Base-by-base conservation (phyloP, 768 basidiomycete genomes). In the Tricholoma flavovirens region DNA sequence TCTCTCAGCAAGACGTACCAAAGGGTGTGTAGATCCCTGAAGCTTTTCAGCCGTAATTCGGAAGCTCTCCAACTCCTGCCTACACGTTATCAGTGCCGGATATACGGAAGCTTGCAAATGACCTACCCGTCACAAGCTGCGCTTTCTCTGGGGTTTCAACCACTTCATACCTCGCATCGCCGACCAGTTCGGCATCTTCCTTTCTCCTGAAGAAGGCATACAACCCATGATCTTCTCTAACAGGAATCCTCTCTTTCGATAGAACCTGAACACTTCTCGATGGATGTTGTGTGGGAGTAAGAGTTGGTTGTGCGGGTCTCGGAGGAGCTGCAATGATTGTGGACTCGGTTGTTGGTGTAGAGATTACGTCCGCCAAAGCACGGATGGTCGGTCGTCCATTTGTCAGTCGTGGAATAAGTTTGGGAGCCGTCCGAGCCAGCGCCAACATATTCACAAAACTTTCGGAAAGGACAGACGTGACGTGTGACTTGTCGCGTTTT, bases 1-100 rank as follows among this genome's bases (percentile, higher is more conserved):
- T 99, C 97, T 60, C 92, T 79, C 46, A 93, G 65, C 22, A 93
- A 74, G 49, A 98, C 78, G 68, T 96, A 98, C 96, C 97, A 99
- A 35, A 99, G 77, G 8, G 86, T 89, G 70, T 99, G 97, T 59
- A 99, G 74, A 67, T 98, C 95, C 57, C 83, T 81, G 76, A 98
- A 98, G 60, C 84, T 90, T 72, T 98, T 98, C 53, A 87, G 76
- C 35, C 97, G 81, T 46, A 99, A 78, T 66, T 98, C 97, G 9
- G 82, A 77, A 6, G 93, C 87, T 53, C 74, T 79, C 95, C 95
- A 98, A 22, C 90, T 76, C 52, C 96, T 83, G 38, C 94, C 96
- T 95, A 65, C n/a, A 58, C 54, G 33, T 35, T 26, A 12, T 59
- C 17, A 58, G 46, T 36, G 0, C 35, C n/a, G 22, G n/a, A 24